Percentiles rank a stretch among this genome's conserved stretches.
These are phyloP conservation scores for Solanum aculeatissimum DNA, from an alignment of 305 asterid genomes.

Conservation along the genomic window DNA sequence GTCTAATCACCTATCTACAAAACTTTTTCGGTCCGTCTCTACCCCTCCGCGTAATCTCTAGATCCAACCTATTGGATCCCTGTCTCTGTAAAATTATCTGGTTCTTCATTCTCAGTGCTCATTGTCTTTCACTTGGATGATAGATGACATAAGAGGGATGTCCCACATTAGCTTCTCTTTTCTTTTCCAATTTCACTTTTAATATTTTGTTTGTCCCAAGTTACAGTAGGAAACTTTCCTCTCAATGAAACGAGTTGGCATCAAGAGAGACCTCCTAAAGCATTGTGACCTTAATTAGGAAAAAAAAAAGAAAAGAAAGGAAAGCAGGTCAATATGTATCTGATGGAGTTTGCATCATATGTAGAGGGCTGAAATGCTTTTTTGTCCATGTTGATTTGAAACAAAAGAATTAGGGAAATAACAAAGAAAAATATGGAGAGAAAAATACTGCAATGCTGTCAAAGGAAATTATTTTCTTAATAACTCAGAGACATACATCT, in stretches of 20 bases:
- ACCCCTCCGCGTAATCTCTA: too few relatives aligned
- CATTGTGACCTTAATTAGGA: background rate
- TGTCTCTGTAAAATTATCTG: background rate
- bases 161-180: background rate
- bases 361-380: background rate
- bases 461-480: background rate
- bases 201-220: background rate
- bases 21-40: too few relatives aligned
- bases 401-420: background rate
- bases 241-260: background rate
- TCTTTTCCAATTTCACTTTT: background rate
- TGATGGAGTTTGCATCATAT: background rate
- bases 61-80: background rate
- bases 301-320: background rate
- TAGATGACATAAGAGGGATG: background rate
- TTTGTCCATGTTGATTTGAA: background rate
- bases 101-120: background rate
- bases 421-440: background rate
- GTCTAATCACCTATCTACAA: too few relatives aligned
- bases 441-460: background rate
- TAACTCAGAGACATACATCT: background rate
- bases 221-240: background rate
- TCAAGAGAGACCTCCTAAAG: background rate
- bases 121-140: background rate
- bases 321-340: background rate